phyloP scores from a whole-genome alignment of 2,329 filamentous ascomycete genomes.

The Coniella vitis region DNA sequence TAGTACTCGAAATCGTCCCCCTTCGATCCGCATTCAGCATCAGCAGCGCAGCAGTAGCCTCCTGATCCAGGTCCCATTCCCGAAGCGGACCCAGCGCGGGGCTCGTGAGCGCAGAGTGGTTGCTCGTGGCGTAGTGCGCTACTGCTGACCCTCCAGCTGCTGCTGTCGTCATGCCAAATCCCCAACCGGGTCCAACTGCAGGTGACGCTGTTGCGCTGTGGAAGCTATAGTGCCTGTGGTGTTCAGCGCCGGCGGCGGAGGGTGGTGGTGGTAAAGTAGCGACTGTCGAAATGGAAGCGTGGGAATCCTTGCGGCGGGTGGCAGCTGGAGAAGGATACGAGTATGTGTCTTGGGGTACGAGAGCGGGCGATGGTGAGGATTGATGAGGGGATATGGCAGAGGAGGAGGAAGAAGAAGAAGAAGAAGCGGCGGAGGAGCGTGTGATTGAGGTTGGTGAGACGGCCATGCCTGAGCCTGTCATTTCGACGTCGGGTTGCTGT shows the following conservation, averaged over 20 bases:
- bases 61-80: constrained; percentile 58
- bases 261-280: not conserved
- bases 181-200: constrained; percentile 43
- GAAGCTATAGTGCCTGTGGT: constrained; percentile 37
- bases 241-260: not conserved
- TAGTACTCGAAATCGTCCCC: constrained; percentile 26
- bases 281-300: constrained; percentile 43
- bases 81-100: constrained; percentile 42
- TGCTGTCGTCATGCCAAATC: too few species aligned
- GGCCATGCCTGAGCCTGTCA: constrained; percentile 44
- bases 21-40: constrained; percentile 81
- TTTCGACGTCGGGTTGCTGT: constrained; percentile 50
- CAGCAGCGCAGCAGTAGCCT: constrained; percentile 77
- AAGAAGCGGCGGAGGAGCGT: constrained; percentile 22
- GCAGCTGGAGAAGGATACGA: not conserved
- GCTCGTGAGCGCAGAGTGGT: constrained; percentile 44
- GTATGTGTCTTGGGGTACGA: not conserved
- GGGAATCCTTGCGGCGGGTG: constrained; percentile 42
- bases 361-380: constrained; percentile 35
- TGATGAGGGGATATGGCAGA: constrained; percentile 36
- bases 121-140: constrained; percentile 32
- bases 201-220: constrained; percentile 37
- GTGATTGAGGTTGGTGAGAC: constrained; percentile 40
- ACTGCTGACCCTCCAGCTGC: not conserved
- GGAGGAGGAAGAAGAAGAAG: too few species aligned